Percentiles rank a stretch among this genome's conserved stretches.
These are phyloP conservation scores for Cyathus olla DNA, from an alignment of 1,284 basidiomycete species.

Conservation along the genomic window DNA sequence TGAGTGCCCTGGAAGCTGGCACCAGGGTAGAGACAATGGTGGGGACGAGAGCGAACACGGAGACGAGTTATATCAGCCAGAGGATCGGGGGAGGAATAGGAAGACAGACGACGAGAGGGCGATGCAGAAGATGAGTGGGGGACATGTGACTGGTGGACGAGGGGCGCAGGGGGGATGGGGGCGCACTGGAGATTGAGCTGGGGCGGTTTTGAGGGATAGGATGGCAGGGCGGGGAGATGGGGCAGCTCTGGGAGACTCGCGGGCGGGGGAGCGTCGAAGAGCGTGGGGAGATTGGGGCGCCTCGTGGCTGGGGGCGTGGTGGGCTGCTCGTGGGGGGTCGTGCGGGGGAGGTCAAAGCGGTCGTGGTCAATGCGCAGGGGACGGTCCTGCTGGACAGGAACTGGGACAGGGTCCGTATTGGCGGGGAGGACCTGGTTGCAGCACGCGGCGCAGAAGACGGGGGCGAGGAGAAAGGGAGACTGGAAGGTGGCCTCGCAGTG, in stretches of 20 bases:
- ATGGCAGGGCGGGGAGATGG: neutral
- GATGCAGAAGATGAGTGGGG: neutral
- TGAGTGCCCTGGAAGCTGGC: conserved; percentile 84
- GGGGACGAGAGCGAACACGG: conserved; percentile 77
- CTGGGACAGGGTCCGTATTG: neutral
- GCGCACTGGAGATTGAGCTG: no score
- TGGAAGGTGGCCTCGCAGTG: conserved; percentile 50
- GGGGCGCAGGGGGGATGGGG: conserved; percentile 3
- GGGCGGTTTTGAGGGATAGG: no score
- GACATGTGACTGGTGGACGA: conserved; percentile 1
- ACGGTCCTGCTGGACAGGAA: neutral
- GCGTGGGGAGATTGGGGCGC: neutral
- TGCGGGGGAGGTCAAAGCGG: conserved; percentile 14
- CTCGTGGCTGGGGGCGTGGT: neutral
- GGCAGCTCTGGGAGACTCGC: neutral
- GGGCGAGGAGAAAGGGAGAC: conserved; percentile 39
- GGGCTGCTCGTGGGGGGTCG: conserved; percentile 18
- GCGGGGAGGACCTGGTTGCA: neutral
- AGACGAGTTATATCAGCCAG: conserved; percentile 80
- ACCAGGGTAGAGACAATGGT: conserved; percentile 87
- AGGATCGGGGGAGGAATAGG: conserved; percentile 50
- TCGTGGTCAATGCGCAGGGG: neutral
- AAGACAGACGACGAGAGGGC: conserved; percentile 11
- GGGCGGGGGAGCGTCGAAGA: neutral
- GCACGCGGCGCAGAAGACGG: conserved; percentile 42